These are phyloP conservation scores for Fusarium buxicola DNA, from an alignment of 2,329 filamentous ascomycete genomes.

Conservation along the genomic window DNA sequence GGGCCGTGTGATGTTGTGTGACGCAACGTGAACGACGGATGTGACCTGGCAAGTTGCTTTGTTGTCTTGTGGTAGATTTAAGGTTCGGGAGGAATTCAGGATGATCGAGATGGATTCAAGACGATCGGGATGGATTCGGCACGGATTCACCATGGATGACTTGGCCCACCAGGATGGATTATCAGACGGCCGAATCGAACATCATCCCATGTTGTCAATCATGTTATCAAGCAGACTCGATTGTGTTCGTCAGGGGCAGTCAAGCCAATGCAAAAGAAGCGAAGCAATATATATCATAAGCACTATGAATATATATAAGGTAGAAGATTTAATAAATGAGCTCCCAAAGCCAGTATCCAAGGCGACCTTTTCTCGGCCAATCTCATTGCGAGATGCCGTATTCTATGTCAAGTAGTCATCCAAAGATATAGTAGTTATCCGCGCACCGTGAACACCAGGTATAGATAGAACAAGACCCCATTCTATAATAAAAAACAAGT, in stretches of 20 bases:
- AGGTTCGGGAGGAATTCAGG: neutral
- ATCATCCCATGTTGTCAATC: too few relatives aligned
- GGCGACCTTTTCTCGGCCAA: slow-evolving; percentile 7
- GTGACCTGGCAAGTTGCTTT: neutral
- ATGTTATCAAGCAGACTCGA: too few relatives aligned
- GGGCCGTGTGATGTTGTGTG: neutral
- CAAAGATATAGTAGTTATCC: slow-evolving; percentile 29
- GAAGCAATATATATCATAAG: slow-evolving; percentile 43
- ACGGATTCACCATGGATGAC: neutral
- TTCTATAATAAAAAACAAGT: slow-evolving; percentile 39
- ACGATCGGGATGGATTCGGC: neutral
- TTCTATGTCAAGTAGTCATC: slow-evolving; percentile 11
- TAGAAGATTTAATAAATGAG: slow-evolving; percentile 31
- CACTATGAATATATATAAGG: slow-evolving; percentile 36
- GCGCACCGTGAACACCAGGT: slow-evolving; percentile 43
- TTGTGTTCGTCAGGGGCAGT: neutral
- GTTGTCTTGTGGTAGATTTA: neutral
- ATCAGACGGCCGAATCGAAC: neutral
- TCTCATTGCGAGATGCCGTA: slow-evolving; percentile 11
- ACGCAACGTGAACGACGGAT: neutral
- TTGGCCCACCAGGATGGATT: slow-evolving; percentile 1
- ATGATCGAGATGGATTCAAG: neutral
- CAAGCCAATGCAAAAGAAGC: slow-evolving; percentile 15
- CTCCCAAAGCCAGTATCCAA: slow-evolving; percentile 40
- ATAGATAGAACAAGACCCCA: slow-evolving; percentile 38